Evolutionary conservation across 73 alveolate genomes (phyloP).

Genomic region (Paramecium tetraurelia): DNA sequence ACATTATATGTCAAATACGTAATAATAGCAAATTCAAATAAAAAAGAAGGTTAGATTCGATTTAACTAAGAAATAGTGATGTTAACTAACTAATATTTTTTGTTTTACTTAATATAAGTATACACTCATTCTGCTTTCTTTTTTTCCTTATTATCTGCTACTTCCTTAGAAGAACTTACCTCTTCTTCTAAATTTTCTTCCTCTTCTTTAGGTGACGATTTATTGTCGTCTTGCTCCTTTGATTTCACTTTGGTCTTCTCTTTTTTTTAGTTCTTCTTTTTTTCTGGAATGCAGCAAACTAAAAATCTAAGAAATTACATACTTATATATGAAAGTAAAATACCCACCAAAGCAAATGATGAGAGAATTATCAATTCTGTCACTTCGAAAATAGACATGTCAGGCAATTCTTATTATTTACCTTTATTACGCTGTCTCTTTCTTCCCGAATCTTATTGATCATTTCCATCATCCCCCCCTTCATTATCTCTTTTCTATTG

Average conservation of each 20-base stretch:
- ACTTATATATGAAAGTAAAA: conserved; percentile 14
- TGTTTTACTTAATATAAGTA: background rate
- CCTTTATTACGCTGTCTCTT: background rate
- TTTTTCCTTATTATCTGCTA: background rate
- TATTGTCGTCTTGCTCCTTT: background rate
- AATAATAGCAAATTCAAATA: background rate
- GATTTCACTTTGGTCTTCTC: background rate
- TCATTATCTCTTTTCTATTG: background rate
- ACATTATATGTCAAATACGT: background rate
- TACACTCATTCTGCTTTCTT: background rate
- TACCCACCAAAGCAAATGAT: background rate
- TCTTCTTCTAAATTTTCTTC: background rate
- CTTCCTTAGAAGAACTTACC: background rate
- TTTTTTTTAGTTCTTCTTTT: background rate
- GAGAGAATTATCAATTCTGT: background rate
- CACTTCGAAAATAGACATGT: background rate
- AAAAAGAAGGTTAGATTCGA: conserved; percentile 27
- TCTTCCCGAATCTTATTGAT: background rate
- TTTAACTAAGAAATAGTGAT: background rate
- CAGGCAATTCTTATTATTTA: background rate
- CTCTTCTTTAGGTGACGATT: background rate
- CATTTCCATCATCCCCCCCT: conserved; percentile 30
- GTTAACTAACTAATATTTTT: background rate
- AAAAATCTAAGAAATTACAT: background rate
- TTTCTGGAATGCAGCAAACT: conserved; percentile 12